phyloP scores from a whole-genome alignment of 1,284 basidiomycete species.

The Peniophora sp. region DNA sequence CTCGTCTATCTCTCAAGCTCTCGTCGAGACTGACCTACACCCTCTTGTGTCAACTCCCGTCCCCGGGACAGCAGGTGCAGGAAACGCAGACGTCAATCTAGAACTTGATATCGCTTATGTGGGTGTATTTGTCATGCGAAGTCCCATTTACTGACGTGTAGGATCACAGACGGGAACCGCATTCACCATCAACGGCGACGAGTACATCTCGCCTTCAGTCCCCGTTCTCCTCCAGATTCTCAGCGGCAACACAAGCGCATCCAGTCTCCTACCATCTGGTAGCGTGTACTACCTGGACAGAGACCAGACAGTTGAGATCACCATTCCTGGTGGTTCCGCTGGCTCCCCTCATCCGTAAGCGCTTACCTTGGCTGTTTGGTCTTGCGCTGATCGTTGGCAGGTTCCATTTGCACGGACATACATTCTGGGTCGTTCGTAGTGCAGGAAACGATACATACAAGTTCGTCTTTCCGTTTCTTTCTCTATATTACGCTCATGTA shows the following conservation, averaged over 20 bases:
- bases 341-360: constrained; percentile 9
- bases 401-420: not conserved
- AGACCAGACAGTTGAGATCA: not conserved
- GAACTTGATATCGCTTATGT: not conserved
- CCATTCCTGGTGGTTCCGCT: not conserved
- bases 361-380: too few relatives aligned
- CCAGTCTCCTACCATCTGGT: not conserved
- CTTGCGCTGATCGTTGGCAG: too few relatives aligned
- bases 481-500: too few relatives aligned
- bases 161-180: too few relatives aligned
- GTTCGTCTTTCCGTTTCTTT: not conserved
- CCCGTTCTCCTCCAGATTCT: constrained; percentile 1
- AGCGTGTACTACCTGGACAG: not conserved
- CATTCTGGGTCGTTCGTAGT: not conserved
- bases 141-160: too few relatives aligned
- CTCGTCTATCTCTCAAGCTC: not conserved
- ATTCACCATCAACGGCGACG: constrained; percentile 29
- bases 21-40: constrained; percentile 15
- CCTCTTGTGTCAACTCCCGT: constrained; percentile 21
- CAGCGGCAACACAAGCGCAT: not conserved
- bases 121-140: not conserved
- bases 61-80: constrained; percentile 17
- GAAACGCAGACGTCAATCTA: not conserved
- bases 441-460: not conserved
- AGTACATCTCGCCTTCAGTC: not conserved